Evolutionary conservation across 305 asterid species (phyloP), one percentile per base, ranked within the genome.

Genomic region (Fraxinus greggii): DNA sequence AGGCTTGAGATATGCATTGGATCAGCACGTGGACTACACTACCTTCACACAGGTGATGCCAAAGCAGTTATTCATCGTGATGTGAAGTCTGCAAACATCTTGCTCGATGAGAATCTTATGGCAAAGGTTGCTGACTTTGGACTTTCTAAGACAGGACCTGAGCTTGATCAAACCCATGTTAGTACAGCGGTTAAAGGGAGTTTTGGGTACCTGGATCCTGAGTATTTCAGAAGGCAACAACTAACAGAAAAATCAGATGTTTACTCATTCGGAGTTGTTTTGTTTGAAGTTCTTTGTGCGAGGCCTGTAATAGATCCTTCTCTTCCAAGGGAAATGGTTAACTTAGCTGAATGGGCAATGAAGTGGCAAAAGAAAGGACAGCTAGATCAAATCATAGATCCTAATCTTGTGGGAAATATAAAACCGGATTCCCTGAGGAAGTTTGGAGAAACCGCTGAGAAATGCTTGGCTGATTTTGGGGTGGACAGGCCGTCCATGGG

Each of bases 341-440:
- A 91, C 85, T 87, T 93, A 72, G 96, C 96, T 8, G 97, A 93
- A 75, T 93, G 94, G 97, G 96, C 91, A 1, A 86, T 93, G 89
- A 89, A 85, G 77, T 90, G 93, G 93, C 91, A 90, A 85, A 85
- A 83, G 88, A 87, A 86, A 82, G 96, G 93, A 9, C 88, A 84
- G 78, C 86, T 92, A 35, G 92, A 88, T 33, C 89, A 83, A 67
- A 88, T 90, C 5, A 88, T 88, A 42, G 97, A 93, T 31, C 84
- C 89, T 8, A 85, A 84, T 31, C 90, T 93, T 21, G 86, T 21
- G 0, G 94, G 96, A 33, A 86, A 88, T 65, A 88, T 93, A 33
- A 88, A 88, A 79, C 88, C 92, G 1, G 93, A 89, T 59, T 90
- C 96, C 19, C 90, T 90, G 24, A 82, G 91, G 54, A 93, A 92